These are phyloP conservation scores for Diacronema lutheri DNA, from an alignment of 78 protist genomes.

Conservation along the genomic window DNA sequence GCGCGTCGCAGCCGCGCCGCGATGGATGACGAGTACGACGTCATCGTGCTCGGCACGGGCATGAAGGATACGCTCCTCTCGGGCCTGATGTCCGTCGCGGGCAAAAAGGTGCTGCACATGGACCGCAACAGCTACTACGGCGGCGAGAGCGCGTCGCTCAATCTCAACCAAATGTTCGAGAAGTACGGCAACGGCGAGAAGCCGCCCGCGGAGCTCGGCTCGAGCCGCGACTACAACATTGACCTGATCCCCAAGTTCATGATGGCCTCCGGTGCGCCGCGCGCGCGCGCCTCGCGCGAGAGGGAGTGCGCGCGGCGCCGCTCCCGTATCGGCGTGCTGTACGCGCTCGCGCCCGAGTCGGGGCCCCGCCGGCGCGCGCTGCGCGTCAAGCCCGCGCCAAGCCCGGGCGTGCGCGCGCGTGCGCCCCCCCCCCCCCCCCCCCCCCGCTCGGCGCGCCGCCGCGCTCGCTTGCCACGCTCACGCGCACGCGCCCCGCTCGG, in stretches of 20 bases:
- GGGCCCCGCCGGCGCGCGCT: too few species aligned
- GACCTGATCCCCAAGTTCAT: slow-evolving; percentile 96
- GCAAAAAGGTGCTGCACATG: slow-evolving; percentile 93
- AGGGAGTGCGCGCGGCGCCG: too few species aligned
- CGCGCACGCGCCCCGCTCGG: too few species aligned
- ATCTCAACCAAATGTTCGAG: slow-evolving; percentile 80
- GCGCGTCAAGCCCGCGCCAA: too few species aligned
- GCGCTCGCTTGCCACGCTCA: too few species aligned
- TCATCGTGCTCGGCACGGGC: slow-evolving; percentile 94
- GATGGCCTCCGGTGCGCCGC: slow-evolving; percentile 80
- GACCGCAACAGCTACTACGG: slow-evolving; percentile 99
- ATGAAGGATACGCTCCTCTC: slow-evolving; percentile 95
- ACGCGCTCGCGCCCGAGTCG: too few species aligned
- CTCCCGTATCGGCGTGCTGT: too few species aligned
- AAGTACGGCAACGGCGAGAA: slow-evolving; percentile 38
- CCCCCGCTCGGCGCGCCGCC: too few species aligned
- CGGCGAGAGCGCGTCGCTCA: slow-evolving; percentile 93
- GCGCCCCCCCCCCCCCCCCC: too few species aligned
- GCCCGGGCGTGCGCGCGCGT: too few species aligned
- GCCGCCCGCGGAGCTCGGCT: slow-evolving; percentile 74
- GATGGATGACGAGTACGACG: slow-evolving; percentile 84
- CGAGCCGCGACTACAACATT: slow-evolving; percentile 88
- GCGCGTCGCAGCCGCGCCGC: neutral
- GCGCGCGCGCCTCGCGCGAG: too few species aligned
- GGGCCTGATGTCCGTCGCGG: slow-evolving; percentile 88